Evolutionary conservation across 805 yeast species (phyloP).

Genomic region (Metschnikowia lachancei): DNA sequence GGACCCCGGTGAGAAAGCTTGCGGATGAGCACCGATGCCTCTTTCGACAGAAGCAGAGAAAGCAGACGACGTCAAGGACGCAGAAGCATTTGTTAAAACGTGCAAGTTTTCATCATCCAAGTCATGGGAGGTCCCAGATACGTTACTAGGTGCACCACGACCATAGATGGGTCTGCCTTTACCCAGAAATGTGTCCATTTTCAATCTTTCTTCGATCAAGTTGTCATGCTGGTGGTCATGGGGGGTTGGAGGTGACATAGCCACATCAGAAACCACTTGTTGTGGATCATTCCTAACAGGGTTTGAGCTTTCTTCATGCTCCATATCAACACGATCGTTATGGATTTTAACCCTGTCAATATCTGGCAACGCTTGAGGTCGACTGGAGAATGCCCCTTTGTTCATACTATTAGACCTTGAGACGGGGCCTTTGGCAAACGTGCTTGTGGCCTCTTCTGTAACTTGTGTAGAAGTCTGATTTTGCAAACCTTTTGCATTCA

Average conservation of each 20-base stretch:
- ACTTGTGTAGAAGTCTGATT: constrained; percentile 3
- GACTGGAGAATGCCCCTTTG: not conserved
- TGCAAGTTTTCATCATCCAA: constrained; percentile 37
- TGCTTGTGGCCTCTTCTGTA: not conserved
- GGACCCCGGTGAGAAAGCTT: constrained; percentile 10
- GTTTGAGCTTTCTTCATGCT: not conserved
- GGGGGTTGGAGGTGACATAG: not conserved
- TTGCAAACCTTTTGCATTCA: not conserved
- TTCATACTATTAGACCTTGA: constrained; percentile 3
- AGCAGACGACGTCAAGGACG: constrained; percentile 16
- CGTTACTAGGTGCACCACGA: not conserved
- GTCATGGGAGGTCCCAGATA: constrained; percentile 19
- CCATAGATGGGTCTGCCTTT: constrained; percentile 1
- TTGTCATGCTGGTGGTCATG: not conserved
- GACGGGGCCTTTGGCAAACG: not conserved
- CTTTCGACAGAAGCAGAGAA: constrained; percentile 2
- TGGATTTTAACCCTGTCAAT: not conserved
- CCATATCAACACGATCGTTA: not conserved
- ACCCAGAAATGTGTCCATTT: not conserved
- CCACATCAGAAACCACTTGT: not conserved
- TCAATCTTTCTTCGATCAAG: not conserved
- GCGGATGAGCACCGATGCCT: not conserved
- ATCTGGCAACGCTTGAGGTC: not conserved
- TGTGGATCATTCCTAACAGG: not conserved
- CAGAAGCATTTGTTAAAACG: constrained; percentile 20